Base-by-base conservation (phyloP, 2,329 filamentous ascomycete species). In the Ambrosiella cleistominuta region DNA sequence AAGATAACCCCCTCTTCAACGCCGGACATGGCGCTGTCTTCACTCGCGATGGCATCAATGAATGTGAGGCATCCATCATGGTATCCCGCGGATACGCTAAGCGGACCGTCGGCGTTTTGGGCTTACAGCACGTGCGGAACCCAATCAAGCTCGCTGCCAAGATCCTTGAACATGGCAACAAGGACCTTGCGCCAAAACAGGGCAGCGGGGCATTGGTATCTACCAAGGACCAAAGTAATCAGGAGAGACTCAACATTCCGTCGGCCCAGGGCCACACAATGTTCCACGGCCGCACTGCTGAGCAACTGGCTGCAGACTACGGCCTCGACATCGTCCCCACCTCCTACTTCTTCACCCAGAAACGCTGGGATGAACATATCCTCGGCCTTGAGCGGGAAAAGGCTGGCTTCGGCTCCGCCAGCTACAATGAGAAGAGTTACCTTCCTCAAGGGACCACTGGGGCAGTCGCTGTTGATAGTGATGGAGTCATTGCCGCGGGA, bases 41-140 rank as follows among this genome's bases (percentile, higher is more conserved):
- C 69, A 95, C 88, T 0, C 80, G 83, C 55, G 82, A 85, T 63
- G 90, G 89, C 15, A 78, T 82, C 62, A 89, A 90, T 67, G 86
- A 95, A 71, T 81, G 95, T 61, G 89, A 95, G 70, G 86, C 87
- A 1, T 86, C 82, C 7, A 79, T 95, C 56, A 95, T 95, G 88
- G 85, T 94, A 0, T 86, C 84, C 1, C 75, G 76, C 36, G 85
- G 83, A 0, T 74, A 75, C 59, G 77, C 80, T 45, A 95, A 95
- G 73, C 79, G 87, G 40, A 88, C 82, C 13, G 85, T 87, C 0
- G 87, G 86, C 2, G 81, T 88, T 5, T 86, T 86, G 71, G 79
- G 87, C 2, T 68, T 95, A 12, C 77, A 75, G 5, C 79, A 75
- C 47, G 85, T 93, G n/a, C 82, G 82, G 63, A 89, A 94, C 66